Evolutionary conservation across 2,329 filamentous ascomycete genomes (phyloP).

Genomic region (Aspergillus ustus): DNA sequence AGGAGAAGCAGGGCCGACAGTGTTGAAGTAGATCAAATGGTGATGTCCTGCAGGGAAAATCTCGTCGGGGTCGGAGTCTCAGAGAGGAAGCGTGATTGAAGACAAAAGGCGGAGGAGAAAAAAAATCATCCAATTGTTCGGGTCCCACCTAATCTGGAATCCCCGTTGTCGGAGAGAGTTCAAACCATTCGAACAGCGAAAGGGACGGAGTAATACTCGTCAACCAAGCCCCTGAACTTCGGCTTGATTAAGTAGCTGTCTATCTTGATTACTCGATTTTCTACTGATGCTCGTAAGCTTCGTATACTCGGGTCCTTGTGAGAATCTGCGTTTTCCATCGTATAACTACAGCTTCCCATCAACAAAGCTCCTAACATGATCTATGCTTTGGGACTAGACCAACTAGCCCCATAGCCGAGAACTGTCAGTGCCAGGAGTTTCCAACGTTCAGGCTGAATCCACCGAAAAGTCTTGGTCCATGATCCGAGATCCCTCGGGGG

Average conservation of each 20-base stretch:
- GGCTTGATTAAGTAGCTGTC: not conserved
- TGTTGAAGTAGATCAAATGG: not conserved
- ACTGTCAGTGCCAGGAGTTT: not conserved
- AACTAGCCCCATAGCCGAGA: not conserved
- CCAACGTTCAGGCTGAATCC: not conserved
- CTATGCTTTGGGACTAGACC: not conserved
- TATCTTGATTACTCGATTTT: not conserved
- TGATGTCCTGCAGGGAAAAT: not conserved
- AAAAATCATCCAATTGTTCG: conserved; percentile 2
- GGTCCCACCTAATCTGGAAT: conserved; percentile 11
- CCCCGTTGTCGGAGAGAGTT: conserved; percentile 8
- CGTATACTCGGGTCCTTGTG: conserved; percentile 11
- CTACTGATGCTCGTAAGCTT: not conserved
- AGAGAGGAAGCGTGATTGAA: not conserved
- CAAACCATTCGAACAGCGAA: not conserved
- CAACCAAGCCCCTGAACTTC: not conserved
- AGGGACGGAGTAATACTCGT: not conserved
- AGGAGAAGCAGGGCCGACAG: not conserved
- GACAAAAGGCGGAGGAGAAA: conserved; percentile 6
- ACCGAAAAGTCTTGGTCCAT: not conserved
- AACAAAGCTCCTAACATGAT: not conserved
- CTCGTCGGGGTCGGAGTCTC: not conserved
- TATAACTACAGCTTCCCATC: not conserved
- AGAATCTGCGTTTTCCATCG: not conserved
- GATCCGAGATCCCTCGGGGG: not conserved